Evolutionary conservation across 169 alveolate species (phyloP).

Genomic region (Cyclospora cayetanensis): DNA sequence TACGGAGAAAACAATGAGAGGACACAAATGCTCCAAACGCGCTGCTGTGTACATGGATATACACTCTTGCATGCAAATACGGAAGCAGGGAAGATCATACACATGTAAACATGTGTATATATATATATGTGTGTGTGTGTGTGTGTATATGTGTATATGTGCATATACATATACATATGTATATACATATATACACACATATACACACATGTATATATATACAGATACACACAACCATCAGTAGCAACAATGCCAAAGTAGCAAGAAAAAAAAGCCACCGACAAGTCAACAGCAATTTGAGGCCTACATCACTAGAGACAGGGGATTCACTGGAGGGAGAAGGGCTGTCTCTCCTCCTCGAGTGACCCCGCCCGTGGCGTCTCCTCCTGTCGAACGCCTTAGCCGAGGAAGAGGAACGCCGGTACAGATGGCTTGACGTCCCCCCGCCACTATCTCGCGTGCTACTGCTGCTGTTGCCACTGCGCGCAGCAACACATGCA

Average conservation of each 20-base stretch:
- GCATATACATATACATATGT: not conserved
- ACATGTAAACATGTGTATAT: too few relatives aligned
- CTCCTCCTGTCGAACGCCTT: slow-evolving; percentile 33
- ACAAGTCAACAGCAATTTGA: not conserved
- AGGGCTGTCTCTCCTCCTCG: slow-evolving; percentile 45
- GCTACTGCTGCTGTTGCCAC: slow-evolving; percentile 46
- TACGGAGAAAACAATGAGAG: not conserved
- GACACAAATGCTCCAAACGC: too few relatives aligned
- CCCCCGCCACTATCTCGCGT: slow-evolving; percentile 37
- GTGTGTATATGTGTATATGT: not conserved
- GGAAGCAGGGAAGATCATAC: too few relatives aligned
- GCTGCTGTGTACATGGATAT: too few relatives aligned
- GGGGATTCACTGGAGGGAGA: slow-evolving; percentile 56
- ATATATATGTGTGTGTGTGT: too few relatives aligned
- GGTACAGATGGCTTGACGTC: not conserved
- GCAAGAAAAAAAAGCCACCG: not conserved
- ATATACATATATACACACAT: not conserved
- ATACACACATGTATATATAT: too few relatives aligned
- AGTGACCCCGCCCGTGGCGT: slow-evolving; percentile 58
- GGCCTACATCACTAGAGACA: slow-evolving; percentile 31
- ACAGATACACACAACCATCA: not conserved
- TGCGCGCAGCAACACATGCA: not conserved
- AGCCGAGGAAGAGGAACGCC: slow-evolving; percentile 32
- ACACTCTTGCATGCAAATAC: too few relatives aligned
- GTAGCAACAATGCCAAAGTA: not conserved